Evolutionary conservation across 2,329 filamentous ascomycete genomes (phyloP).

Genomic region (Magnaporthiopsis poae): DNA sequence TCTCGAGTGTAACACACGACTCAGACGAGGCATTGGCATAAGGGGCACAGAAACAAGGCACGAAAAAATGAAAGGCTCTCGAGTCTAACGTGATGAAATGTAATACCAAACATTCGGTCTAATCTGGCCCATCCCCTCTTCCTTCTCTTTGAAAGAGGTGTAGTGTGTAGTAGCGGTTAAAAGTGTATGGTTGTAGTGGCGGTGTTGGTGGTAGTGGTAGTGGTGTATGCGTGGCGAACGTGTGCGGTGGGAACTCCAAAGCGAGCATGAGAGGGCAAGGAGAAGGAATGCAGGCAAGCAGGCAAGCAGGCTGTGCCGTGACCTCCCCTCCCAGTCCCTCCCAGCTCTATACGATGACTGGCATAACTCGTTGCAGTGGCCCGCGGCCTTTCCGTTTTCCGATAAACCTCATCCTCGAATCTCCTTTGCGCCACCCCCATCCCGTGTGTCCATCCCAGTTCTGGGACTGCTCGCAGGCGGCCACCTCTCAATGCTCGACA

Average conservation of each 20-base stretch:
- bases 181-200: not conserved
- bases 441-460: not conserved
- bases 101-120: not conserved
- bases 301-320: not conserved
- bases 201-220: not conserved
- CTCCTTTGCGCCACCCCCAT: not conserved
- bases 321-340: too few relatives aligned
- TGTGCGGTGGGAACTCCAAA: not conserved
- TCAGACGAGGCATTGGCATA: not conserved
- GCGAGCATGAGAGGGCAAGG: not conserved
- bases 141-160: not conserved
- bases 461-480: not conserved
- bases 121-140: not conserved
- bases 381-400: not conserved
- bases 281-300: not conserved
- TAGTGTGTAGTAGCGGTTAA: not conserved
- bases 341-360: not conserved
- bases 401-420: not conserved
- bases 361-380: not conserved
- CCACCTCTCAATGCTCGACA: not conserved
- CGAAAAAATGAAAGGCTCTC: not conserved
- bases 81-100: not conserved
- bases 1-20: not conserved
- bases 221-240: not conserved
- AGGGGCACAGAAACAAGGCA: not conserved